These are phyloP conservation scores for Olyra latifolia DNA, from an alignment of 176 grass and related monocot genomes.

Conservation along the genomic window DNA sequence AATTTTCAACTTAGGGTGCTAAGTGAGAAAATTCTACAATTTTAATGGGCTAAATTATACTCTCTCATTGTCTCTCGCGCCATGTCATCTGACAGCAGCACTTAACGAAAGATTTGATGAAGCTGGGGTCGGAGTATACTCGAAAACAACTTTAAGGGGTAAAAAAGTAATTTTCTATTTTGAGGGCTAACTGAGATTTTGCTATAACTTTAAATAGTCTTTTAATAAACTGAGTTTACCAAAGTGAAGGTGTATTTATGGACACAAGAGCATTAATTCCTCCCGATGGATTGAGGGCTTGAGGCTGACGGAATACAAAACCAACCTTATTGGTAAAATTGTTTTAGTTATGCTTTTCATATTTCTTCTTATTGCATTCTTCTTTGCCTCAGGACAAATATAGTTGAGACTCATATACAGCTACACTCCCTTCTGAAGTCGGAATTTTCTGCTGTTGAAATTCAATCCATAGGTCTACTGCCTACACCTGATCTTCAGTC, in stretches of 20 bases:
- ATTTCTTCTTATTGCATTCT: constrained; percentile 9
- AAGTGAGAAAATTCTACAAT: too few species aligned
- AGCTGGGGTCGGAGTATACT: too few species aligned
- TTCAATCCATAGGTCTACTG: constrained; percentile 58
- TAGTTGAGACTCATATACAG: constrained; percentile 90
- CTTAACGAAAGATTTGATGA: too few species aligned
- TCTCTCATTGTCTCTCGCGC: too few species aligned
- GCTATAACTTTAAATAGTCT: too few species aligned
- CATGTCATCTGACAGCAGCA: too few species aligned
- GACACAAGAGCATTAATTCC: background rate
- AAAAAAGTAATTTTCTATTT: too few species aligned
- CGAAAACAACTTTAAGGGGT: too few species aligned
- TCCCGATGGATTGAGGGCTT: background rate
- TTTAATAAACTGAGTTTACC: background rate
- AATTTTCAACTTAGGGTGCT: too few species aligned
- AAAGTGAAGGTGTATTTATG: background rate
- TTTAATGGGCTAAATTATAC: too few species aligned
- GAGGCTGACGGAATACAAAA: background rate
- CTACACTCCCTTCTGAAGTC: constrained; percentile 77
- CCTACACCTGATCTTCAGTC: constrained; percentile 71
- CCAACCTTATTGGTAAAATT: background rate
- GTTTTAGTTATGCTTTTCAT: background rate
- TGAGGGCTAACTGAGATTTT: too few species aligned
- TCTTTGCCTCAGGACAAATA: constrained; percentile 63
- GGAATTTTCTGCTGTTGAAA: constrained; percentile 78